phyloP scores from a whole-genome alignment of 148 eudicot genomes.

The Silene conica region DNA sequence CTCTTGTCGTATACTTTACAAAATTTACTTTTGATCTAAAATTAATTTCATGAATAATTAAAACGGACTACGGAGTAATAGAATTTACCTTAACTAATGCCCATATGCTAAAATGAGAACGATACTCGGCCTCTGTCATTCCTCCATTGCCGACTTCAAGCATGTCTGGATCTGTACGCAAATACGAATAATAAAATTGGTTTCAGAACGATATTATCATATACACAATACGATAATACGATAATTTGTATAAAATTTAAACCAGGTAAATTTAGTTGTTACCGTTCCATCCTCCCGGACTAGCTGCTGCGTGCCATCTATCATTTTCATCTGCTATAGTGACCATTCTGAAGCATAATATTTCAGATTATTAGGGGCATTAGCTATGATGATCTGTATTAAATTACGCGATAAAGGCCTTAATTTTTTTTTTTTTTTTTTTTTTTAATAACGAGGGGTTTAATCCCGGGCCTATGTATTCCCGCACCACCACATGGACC shows the following conservation, averaged over 20 bases:
- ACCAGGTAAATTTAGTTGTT: not conserved
- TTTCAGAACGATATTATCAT: too few relatives aligned
- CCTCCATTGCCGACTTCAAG: constrained; percentile 94
- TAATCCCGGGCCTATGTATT: too few relatives aligned
- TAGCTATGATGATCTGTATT: not conserved
- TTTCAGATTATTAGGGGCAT: not conserved
- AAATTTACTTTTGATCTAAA: too few relatives aligned
- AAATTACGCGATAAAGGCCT: not conserved
- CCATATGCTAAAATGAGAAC: constrained; percentile 93
- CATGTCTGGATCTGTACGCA: constrained; percentile 80
- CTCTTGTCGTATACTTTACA: too few relatives aligned
- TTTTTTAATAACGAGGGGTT: too few relatives aligned
- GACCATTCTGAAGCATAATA: not conserved
- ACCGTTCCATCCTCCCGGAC: constrained; percentile 95
- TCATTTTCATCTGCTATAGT: constrained; percentile 8
- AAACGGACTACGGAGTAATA: too few relatives aligned
- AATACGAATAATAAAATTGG: too few relatives aligned
- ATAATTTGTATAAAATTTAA: too few relatives aligned
- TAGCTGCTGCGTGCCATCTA: constrained; percentile 61
- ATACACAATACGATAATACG: too few relatives aligned
- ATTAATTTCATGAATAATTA: too few relatives aligned
- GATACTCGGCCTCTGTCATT: constrained; percentile 72
- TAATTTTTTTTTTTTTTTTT: too few relatives aligned
- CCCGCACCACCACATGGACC: too few relatives aligned
- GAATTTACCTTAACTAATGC: constrained; percentile 60